These are phyloP conservation scores for Aspergillus bridgeri DNA, from an alignment of 495 filamentous ascomycete species.

Conservation along the genomic window DNA sequence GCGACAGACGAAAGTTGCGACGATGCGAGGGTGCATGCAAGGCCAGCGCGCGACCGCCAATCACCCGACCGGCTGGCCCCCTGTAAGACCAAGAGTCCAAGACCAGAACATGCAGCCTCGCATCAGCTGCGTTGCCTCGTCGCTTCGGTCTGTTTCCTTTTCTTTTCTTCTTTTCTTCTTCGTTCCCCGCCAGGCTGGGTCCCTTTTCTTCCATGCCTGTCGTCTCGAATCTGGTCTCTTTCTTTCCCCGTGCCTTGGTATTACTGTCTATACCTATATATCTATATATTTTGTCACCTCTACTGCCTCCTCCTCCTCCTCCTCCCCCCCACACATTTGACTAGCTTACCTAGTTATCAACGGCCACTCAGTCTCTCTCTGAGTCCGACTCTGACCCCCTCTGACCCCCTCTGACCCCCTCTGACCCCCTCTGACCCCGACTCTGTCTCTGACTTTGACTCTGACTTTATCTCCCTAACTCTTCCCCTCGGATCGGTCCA, in stretches of 20 bases:
- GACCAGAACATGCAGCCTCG: constrained; percentile 24
- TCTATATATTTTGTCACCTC: too few relatives aligned
- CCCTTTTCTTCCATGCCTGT: too few relatives aligned
- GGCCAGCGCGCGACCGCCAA: background rate
- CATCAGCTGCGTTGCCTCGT: constrained; percentile 21
- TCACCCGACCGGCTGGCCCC: background rate
- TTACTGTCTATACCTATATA: too few relatives aligned
- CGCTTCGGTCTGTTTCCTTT: background rate
- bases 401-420: background rate
- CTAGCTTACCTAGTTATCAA: too few relatives aligned
- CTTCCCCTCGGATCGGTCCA: background rate
- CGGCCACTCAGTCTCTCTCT: background rate
- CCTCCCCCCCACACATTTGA: too few relatives aligned
- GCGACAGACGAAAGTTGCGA: background rate
- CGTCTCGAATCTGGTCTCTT: background rate
- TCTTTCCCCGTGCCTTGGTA: too few relatives aligned
- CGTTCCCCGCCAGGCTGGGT: too few relatives aligned
- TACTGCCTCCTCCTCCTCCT: too few relatives aligned
- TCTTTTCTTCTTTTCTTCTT: too few relatives aligned
- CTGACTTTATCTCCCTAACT: background rate
- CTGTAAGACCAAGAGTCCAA: too few relatives aligned
- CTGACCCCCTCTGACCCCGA: background rate
- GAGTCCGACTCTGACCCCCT: too few relatives aligned
- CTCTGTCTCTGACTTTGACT: background rate
- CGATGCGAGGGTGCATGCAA: background rate